phyloP scores from a whole-genome alignment of 148 eudicot species.

The Rhododendron molle region DNA sequence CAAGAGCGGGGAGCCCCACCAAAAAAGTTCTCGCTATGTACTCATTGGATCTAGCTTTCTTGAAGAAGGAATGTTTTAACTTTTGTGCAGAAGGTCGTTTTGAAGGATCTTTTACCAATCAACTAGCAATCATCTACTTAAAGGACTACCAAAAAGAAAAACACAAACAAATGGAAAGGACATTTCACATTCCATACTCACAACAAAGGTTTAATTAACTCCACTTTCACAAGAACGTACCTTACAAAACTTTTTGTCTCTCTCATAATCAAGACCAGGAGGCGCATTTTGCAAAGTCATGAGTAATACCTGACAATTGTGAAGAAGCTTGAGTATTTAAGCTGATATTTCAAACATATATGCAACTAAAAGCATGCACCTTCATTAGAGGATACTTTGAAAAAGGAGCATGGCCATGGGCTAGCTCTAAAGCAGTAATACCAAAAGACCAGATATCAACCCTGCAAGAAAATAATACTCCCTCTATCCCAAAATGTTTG shows the following conservation, averaged over 20 bases:
- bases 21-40: constrained; percentile 59
- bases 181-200: neutral
- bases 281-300: constrained; percentile 98
- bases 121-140: constrained; percentile 97
- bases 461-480: constrained; percentile 32
- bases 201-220: neutral
- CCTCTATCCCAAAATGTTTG: too few relatives aligned
- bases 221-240: constrained; percentile 22
- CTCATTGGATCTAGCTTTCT: constrained; percentile 83
- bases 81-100: constrained; percentile 84
- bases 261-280: constrained; percentile 87
- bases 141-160: constrained; percentile 46
- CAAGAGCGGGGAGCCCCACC: constrained; percentile 81
- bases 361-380: constrained; percentile 26
- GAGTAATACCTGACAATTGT: constrained; percentile 61
- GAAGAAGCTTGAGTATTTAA: constrained; percentile 1
- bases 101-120: constrained; percentile 92
- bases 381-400: constrained; percentile 84
- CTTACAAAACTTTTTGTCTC: constrained; percentile 86
- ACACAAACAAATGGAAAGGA: neutral
- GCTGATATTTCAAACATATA: neutral
- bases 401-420: constrained; percentile 82
- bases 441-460: constrained; percentile 87
- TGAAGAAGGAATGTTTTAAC: constrained; percentile 84
- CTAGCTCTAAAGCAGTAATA: constrained; percentile 78